Conservation (phyloP, 805 yeast genomes). For the Peterozyma xylosa region DNA sequence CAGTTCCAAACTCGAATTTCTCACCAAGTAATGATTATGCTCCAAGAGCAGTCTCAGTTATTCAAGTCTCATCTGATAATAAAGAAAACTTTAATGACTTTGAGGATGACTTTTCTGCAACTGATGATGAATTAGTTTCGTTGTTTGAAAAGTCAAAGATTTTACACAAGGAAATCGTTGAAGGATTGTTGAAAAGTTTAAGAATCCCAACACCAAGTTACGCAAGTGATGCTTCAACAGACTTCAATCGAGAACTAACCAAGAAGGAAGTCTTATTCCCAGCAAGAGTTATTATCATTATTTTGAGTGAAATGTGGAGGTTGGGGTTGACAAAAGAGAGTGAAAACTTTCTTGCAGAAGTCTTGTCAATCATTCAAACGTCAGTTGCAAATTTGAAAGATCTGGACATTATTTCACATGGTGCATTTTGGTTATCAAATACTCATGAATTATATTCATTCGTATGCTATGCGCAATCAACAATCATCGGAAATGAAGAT, state of each 20-base stretch:
- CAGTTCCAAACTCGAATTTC: constrained; percentile 10
- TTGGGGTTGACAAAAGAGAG: constrained; percentile 87
- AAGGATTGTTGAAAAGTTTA: constrained; percentile 77
- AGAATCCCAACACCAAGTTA: constrained; percentile 82
- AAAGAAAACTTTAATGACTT: too few species aligned
- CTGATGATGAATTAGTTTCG: constrained; percentile 68
- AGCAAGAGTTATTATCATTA: constrained; percentile 86
- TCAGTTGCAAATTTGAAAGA: constrained; percentile 76
- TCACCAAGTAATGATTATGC: constrained; percentile 30
- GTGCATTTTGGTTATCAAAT: constrained; percentile 96
- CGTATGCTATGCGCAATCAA: constrained; percentile 87
- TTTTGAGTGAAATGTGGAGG: constrained; percentile 97
- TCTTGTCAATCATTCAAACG: constrained; percentile 77
- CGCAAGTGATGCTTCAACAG: constrained; percentile 35
- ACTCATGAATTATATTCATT: constrained; percentile 93
- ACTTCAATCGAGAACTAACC: constrained; percentile 40
- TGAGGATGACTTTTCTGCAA: constrained; percentile 55
- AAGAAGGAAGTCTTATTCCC: constrained; percentile 94
- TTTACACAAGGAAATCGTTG: constrained; percentile 77
- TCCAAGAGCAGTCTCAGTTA: constrained; percentile 54
- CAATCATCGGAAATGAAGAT: constrained; percentile 80
- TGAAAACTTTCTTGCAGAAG: constrained; percentile 86
- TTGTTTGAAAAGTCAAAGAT: constrained; percentile 63
- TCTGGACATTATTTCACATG: constrained; percentile 81
- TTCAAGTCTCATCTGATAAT: constrained; percentile 39